phyloP scores from a whole-genome alignment of 73 alveolate species.

The Paramecium tetraurelia region DNA sequence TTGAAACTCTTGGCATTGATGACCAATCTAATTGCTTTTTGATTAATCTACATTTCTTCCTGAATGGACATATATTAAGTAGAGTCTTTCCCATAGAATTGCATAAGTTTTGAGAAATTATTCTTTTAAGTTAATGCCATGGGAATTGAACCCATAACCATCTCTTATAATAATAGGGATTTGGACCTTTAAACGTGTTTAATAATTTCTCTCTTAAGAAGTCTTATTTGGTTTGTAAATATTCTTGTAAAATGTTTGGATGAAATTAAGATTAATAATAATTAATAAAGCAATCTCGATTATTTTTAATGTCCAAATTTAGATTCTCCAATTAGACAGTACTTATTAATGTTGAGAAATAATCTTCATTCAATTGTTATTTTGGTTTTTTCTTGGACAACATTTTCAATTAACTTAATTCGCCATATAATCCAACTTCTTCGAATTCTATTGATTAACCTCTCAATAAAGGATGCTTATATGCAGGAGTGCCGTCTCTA shows the following conservation, averaged over 20 bases:
- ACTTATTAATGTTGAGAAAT: not conserved
- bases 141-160: slow-evolving; percentile 50
- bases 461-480: not conserved
- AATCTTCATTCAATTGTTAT: not conserved
- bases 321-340: not conserved
- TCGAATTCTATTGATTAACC: slow-evolving; percentile 19
- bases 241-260: not conserved
- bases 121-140: not conserved
- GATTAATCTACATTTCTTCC: not conserved
- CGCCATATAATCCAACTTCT: slow-evolving; percentile 11
- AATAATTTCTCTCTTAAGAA: not conserved
- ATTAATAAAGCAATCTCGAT: not conserved
- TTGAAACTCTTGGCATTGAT: not conserved
- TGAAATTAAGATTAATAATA: not conserved
- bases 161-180: slow-evolving; percentile 30
- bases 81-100: not conserved
- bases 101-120: not conserved
- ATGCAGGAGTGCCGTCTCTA: not conserved
- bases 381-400: not conserved
- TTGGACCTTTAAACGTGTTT: not conserved
- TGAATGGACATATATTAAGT: not conserved
- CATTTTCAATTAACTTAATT: slow-evolving; percentile 3
- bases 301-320: not conserved
- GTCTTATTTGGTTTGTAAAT: not conserved
- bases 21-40: not conserved